A percentile compares a stretch with the other conserved stretches of the same genome.
Evolutionary conservation across 2,329 filamentous ascomycete genomes (phyloP).

Genomic region (Xylariaceae sp.): DNA sequence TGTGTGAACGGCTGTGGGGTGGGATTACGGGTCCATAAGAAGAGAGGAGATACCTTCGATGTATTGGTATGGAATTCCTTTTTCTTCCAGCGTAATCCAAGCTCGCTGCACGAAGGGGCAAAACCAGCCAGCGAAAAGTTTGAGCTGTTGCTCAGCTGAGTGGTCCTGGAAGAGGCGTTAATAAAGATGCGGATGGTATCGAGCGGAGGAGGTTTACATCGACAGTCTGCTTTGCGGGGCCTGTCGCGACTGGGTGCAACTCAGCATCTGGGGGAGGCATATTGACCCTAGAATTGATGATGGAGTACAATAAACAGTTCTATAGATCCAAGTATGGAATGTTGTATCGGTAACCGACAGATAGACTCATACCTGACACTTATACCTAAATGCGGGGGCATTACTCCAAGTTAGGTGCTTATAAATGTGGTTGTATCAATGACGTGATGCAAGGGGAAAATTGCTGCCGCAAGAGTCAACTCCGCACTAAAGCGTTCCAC

Average conservation of each 20-base stretch:
- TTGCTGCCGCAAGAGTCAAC: too few species aligned
- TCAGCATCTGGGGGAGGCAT: slow-evolving; percentile 37
- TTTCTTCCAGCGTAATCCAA: slow-evolving; percentile 65
- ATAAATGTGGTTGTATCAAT: too few species aligned
- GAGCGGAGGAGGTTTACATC: slow-evolving; percentile 25
- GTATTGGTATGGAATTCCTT: slow-evolving; percentile 64
- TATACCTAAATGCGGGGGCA: too few species aligned
- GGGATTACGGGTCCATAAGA: too few species aligned
- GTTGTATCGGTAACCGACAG: too few species aligned
- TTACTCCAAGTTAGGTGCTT: too few species aligned
- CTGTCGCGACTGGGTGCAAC: slow-evolving; percentile 37
- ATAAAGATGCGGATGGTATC: background rate
- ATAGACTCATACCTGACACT: too few species aligned
- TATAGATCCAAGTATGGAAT: too few species aligned
- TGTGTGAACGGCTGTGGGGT: background rate
- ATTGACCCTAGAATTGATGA: background rate
- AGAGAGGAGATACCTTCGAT: slow-evolving; percentile 45
- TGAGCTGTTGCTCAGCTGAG: slow-evolving; percentile 30
- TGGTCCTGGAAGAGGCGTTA: slow-evolving; percentile 33
- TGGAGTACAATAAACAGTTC: too few species aligned
- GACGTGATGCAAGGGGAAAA: too few species aligned
- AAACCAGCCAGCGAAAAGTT: slow-evolving; percentile 32
- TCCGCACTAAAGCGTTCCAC: too few species aligned
- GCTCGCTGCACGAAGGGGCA: slow-evolving; percentile 55
- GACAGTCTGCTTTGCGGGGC: slow-evolving; percentile 36